Base-by-base conservation (phyloP, 768 basidiomycete species). In the Leccinum ochraceum region DNA sequence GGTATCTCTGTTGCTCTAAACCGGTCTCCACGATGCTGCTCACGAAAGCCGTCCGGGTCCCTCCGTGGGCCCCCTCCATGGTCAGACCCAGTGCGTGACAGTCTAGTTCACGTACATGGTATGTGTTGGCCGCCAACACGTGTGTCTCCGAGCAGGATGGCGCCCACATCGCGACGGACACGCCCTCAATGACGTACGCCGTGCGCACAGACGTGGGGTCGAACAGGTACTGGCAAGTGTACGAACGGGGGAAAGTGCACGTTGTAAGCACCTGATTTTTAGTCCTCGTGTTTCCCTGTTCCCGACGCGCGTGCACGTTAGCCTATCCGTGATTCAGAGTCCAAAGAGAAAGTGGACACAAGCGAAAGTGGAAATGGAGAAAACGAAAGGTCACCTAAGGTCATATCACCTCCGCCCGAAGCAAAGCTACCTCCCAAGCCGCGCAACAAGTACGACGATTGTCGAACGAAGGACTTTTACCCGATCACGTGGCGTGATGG, bases 401-500 rank as follows among this genome's bases (percentile, higher is more conserved):
- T 0, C 42, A 53, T 34, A 8, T 26, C 49, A 0, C 66, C 54
- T 39, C 53, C 62, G 8, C n/a, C 37, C 2, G 49, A 58, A 3
- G 60, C 60, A 20, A 59, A 59, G 14, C 46, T 74, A 26, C 70
- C 76, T n/a, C 46, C 69, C 32, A 71, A 73, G 30, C 76, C 71
- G n/a, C 57, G 60, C 36, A 42, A 62, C 42, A 65, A 56, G 10
- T 69, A 73, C 36, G 79, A 80, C 37, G 77, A 78, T 36, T 75
- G 69, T 61, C 72, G 67, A 49, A 71, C 77, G 66, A 84, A 74
- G 63, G 80, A 80, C 58, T 87, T 77, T 70, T 86, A 83, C 64
- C 88, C 88, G 20, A 79, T 91, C 51, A 79, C 81, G 3, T 91
- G 89, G 89, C 80, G 89, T 48, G 88, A 34, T 81, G 81, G 80